A percentile compares a stretch with the other conserved stretches of the same genome.
These are phyloP conservation scores for Luffa aegyptiaca DNA, from an alignment of 306 rosid species.

Conservation along the genomic window DNA sequence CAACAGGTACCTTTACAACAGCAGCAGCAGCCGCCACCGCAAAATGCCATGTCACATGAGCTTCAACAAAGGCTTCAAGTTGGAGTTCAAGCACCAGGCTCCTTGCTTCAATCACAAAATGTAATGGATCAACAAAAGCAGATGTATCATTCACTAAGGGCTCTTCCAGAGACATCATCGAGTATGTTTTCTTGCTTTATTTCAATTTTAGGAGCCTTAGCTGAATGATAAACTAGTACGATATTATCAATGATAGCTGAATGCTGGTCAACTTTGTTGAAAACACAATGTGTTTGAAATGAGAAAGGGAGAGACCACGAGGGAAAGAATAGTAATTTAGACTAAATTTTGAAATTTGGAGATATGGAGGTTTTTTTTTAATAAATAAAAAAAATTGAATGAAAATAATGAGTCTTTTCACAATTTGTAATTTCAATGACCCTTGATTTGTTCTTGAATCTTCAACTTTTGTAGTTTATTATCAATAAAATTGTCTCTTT, in stretches of 20 bases:
- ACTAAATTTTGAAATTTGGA: neutral
- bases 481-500: neutral
- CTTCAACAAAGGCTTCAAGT: slow-evolving; percentile 72
- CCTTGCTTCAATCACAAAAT: slow-evolving; percentile 65
- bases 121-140: slow-evolving; percentile 75
- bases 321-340: neutral
- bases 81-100: slow-evolving; percentile 40
- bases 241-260: neutral
- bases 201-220: neutral
- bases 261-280: neutral
- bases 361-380: neutral
- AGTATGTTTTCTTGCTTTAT: slow-evolving; percentile 34
- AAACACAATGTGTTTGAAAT: neutral
- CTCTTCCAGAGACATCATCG: slow-evolving; percentile 68
- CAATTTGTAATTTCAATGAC: neutral
- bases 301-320: neutral
- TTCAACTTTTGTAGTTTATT: neutral
- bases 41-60: slow-evolving; percentile 41
- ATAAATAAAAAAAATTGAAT: neutral
- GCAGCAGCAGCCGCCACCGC: slow-evolving; percentile 14
- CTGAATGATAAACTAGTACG: slow-evolving; percentile 2
- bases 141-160: slow-evolving; percentile 63
- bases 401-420: neutral
- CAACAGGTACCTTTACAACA: slow-evolving; percentile 64
- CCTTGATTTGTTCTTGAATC: neutral